These are phyloP conservation scores for Talaromyces nanjingensis DNA, from an alignment of 495 filamentous ascomycete genomes.

Conservation along the genomic window DNA sequence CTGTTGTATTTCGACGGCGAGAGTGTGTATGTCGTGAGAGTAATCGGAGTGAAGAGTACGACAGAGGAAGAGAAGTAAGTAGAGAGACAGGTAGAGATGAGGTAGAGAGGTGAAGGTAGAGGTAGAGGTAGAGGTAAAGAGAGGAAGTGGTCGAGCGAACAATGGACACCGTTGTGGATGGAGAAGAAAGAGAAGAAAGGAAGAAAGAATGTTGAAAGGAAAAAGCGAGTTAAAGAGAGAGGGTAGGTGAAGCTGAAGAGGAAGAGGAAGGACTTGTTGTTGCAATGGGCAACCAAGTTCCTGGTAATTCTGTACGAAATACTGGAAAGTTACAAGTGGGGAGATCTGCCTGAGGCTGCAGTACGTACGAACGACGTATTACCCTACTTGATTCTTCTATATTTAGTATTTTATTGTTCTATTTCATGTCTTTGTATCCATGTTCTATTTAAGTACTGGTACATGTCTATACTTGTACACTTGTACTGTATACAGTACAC, in stretches of 20 bases:
- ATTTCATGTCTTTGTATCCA: background rate
- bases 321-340: background rate
- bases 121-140: background rate
- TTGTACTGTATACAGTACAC: background rate
- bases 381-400: background rate
- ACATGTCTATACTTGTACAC: background rate
- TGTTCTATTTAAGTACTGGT: background rate
- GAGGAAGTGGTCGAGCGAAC: background rate
- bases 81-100: background rate
- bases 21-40: background rate
- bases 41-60: background rate
- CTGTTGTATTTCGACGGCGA: background rate
- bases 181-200: background rate
- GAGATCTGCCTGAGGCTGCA: slow-evolving; percentile 1
- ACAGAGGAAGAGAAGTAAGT: background rate
- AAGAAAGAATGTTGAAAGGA: background rate
- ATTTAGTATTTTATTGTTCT: background rate
- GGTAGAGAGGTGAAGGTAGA: background rate
- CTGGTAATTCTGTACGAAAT: background rate
- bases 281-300: slow-evolving; percentile 3
- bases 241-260: background rate
- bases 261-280: slow-evolving; percentile 1
- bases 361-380: background rate
- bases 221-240: background rate
- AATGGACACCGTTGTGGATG: slow-evolving; percentile 1